Base-by-base conservation (phyloP, 768 basidiomycete genomes). In the Suillus placidus region DNA sequence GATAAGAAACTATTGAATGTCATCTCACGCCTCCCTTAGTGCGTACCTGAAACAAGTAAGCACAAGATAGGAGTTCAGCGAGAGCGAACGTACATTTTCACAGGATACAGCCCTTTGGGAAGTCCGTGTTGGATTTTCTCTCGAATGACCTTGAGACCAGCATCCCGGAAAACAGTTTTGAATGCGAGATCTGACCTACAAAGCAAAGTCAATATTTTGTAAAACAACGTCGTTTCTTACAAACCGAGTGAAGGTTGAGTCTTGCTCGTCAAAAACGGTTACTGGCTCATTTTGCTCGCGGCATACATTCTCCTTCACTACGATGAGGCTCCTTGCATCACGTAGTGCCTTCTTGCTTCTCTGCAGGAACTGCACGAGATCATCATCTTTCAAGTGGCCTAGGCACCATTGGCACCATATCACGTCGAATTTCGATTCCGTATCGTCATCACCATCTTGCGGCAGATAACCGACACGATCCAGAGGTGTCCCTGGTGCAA, bases 381-480 rank as follows among this genome's bases (percentile, higher is more conserved):
- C 92, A 9, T 74, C 72, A 73, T 96, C 88, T 63, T 82, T 85
- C 65, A 97, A 82, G 80, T 96, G 93, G 2, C 94, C 93, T 18
- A 98, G 83, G 80, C 96, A 97, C 97, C 97, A 99, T 76, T 99
- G 97, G 71, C 93, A 94, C 96, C 94, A 95, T 64, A 97, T 85
- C 62, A 95, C 85, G 77, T 99, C 97, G 77, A 95, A 98, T 1
- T 85, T 86, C 52, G 82, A 78, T 23, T 82, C 76, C n/a, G 80
- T 74, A 40, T 85, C 85, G 60, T 84, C 87, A 30, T 84, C 84
- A 47, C 81, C 85, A 45, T 73, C 72, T 34, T 80, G 80, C 0
- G 84, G 81, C n/a, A 78, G 78, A 73, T 85, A 87, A 4, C 93
- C 93, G 7, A 94, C 80, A 16, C 91, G 87, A 60, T 88, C 91